Evolutionary conservation across 1,139 yeast genomes (phyloP), one percentile per base, ranked within the genome.

Genomic region (Zygosaccharomyces sapae): DNA sequence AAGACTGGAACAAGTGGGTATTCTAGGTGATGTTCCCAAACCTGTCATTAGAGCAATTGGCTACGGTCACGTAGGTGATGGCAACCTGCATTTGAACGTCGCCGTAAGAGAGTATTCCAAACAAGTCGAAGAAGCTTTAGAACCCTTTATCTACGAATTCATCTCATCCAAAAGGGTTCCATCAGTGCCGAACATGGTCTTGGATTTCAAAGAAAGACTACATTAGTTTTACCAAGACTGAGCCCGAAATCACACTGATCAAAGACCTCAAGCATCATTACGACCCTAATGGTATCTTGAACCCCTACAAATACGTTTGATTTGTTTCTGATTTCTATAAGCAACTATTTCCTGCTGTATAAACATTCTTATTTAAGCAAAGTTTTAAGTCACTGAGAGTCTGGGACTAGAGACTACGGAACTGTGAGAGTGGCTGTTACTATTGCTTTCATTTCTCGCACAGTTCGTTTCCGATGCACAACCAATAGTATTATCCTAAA

Each of bases 111-210:
- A 80, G 59, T 90, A 90, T 69, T 76, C 77, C 56, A 83, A 86
- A 66, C 76, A 73, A 30, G 84, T 90, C 48, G 97, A 90, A 70
- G 70, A 76, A 47, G 79, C 76, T 1, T 75, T 92, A 53, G 97
- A 92, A 69, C 97, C 97, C 36, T 90, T 84, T 70, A 92, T 92
- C 25, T 92, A 88, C 62, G 95, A 92, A 70, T 89, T 92, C 86
- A 86, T 92, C 52, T 75, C 78, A 46, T 77, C 82, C 52, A 76
- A 76, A 51, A 81, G 37, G 98, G 98, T 27, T 88, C 97, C 1
- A 83, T 92, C 45, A 85, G 95, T 51, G 98, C 97, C 37, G 98
- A 92, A 68, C 98, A 92, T 67, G 98, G 98, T 3, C 75, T 92
- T 52, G 98, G 98, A 0, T 86, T 92, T 77, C 96, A 90, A 92